Conservation (phyloP, 1,139 yeast genomes). For the Meyerozyma athensensis region DNA sequence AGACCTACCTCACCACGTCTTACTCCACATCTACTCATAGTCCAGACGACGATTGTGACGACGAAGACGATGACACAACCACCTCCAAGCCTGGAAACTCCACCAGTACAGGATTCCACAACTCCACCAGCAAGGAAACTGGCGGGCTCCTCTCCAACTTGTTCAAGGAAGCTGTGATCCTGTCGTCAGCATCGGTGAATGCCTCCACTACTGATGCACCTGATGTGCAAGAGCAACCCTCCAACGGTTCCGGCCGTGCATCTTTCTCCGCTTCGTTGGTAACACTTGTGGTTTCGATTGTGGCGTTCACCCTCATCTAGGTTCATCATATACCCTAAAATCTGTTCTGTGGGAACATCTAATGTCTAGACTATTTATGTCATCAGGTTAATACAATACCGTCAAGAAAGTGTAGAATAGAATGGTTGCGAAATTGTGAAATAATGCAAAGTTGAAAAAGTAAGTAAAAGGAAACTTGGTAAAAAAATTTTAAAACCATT, state of each 20-base stretch:
- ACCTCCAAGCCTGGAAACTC: not conserved
- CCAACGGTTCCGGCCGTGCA: not conserved
- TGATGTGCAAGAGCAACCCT: not conserved
- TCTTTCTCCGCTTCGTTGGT: not conserved
- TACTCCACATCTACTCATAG: not conserved
- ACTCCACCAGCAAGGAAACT: slow-evolving; percentile 2
- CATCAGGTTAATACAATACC: slow-evolving; percentile 3
- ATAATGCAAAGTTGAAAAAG: not conserved
- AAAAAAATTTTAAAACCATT: not conserved
- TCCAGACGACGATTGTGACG: slow-evolving; percentile 1
- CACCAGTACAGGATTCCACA: not conserved
- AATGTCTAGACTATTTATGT: slow-evolving; percentile 4
- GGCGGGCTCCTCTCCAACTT: slow-evolving; percentile 2
- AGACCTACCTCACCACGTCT: not conserved
- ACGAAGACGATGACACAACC: not conserved
- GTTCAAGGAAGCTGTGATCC: slow-evolving; percentile 1
- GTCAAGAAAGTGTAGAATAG: not conserved
- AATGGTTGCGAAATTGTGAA: not conserved
- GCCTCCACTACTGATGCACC: not conserved
- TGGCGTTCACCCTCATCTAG: slow-evolving; percentile 1
- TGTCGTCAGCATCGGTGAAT: not conserved
- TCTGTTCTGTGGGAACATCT: not conserved
- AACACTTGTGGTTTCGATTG: not conserved
- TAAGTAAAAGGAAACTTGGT: not conserved
- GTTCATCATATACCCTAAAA: not conserved